Evolutionary conservation across 2,329 filamentous ascomycete species (phyloP), one percentile per base, ranked within the genome.

Genomic region (Xylariaceae sp.): DNA sequence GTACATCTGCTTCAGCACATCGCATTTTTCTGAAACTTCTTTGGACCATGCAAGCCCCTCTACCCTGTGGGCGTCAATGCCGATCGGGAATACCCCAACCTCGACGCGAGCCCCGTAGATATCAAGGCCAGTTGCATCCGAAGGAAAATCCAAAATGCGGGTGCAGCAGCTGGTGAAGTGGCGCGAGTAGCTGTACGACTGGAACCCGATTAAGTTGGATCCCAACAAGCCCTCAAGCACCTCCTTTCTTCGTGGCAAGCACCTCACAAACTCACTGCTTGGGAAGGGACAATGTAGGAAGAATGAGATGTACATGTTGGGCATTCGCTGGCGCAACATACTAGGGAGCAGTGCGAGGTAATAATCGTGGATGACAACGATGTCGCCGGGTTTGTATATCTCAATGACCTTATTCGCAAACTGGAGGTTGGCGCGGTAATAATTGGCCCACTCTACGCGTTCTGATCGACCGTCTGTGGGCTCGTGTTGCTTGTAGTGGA

Each of bases 111-210:
- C 84, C 6, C 92, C 93, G 67, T 93, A 96, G 3, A 91, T 90
- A 70, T 96, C 91, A 4, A 97, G 90, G 5, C 92, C 91, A 3
- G 87, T 85, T 1, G 85, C 85, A 54, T 92, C 92, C 0, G 91
- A 95, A 39, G 91, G 88, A 67, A 96, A 96, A n/a, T 90, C 89
- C 6, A 97, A 80, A 42, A 97, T 88, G 21, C 92, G 85, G 1
- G 91, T 95, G 73, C 92, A 97, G 75, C 92, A 97, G 61, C 91
- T 96, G 30, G 91, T 85, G 71, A 97, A 97, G 72, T 97, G 93
- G 20, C 92, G 86, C 11, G 92, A 93, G 72, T 96, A 97, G 71
- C 92, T 94, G 76, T 92, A 94, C 6, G 92, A 94, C 73, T 97
- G 93, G 76, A 97, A 97, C 1, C 92, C 92, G 58, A 97, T 85